phyloP scores from a whole-genome alignment of 2,329 filamentous ascomycete species.

The Aschersonia sp. region DNA sequence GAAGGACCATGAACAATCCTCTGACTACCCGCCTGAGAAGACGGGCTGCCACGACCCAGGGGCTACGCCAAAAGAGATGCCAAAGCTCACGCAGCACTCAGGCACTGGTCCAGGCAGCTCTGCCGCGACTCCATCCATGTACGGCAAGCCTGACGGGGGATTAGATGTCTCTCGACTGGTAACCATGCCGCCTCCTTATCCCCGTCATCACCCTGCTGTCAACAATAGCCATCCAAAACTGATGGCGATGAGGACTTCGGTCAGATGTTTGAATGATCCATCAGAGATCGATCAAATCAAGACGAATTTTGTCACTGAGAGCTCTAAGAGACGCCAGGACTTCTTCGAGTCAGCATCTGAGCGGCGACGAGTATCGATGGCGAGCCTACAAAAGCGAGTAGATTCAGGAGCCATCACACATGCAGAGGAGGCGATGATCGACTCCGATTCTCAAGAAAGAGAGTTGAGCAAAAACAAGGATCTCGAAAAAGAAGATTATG shows the following conservation, averaged over 20 bases:
- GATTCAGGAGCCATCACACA: constrained; percentile 67
- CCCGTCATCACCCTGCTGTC: constrained; percentile 85
- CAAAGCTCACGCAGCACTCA: constrained; percentile 26
- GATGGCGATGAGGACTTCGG: constrained; percentile 57
- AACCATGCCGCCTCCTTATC: constrained; percentile 85
- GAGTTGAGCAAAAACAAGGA: constrained; percentile 59
- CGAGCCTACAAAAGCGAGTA: constrained; percentile 68
- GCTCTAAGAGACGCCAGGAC: constrained; percentile 43
- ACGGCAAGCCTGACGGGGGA: constrained; percentile 30
- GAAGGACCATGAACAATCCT: constrained; percentile 25
- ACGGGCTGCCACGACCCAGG: constrained; percentile 37
- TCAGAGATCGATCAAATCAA: constrained; percentile 58
- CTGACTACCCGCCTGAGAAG: constrained; percentile 42
- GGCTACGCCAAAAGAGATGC: constrained; percentile 21
- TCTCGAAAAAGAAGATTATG: constrained; percentile 67
- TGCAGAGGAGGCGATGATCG: constrained; percentile 67
- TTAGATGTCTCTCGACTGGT: constrained; percentile 86
- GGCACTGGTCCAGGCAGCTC: constrained; percentile 20
- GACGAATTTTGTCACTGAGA: constrained; percentile 41
- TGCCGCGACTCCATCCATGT: constrained; percentile 27
- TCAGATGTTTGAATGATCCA: constrained; percentile 62
- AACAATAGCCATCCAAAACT: constrained; percentile 92
- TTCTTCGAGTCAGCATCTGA: constrained; percentile 32
- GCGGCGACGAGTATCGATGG: constrained; percentile 49
- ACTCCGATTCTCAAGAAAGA: constrained; percentile 57